Conservation (phyloP, 1,139 yeast genomes). For the Hansenula anomala region DNA sequence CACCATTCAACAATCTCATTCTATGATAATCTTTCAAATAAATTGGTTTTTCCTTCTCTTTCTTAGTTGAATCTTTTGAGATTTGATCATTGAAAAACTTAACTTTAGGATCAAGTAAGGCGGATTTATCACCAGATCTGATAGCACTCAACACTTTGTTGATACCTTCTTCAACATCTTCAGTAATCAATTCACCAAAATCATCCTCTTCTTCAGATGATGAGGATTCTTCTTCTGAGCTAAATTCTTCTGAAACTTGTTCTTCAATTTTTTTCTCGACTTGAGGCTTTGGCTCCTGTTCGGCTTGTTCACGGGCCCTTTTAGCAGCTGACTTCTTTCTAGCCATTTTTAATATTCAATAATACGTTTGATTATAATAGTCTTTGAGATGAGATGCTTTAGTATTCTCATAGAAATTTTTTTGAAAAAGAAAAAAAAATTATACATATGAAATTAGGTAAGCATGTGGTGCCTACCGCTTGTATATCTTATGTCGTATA, state of each 20-base stretch:
- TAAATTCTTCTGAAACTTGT: slow-evolving; percentile 12
- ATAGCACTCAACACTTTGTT: slow-evolving; percentile 67
- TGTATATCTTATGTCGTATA: too few relatives aligned
- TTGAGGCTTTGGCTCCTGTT: slow-evolving; percentile 20
- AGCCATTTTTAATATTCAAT: slow-evolving; percentile 45
- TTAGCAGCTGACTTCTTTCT: slow-evolving; percentile 89
- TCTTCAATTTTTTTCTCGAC: slow-evolving; percentile 3
- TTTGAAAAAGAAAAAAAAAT: too few relatives aligned
- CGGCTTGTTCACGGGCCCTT: slow-evolving; percentile 54
- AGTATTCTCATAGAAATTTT: neutral
- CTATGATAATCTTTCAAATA: slow-evolving; percentile 92
- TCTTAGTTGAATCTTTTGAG: too few relatives aligned
- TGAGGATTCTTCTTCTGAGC: slow-evolving; percentile 9
- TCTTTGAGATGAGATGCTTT: too few relatives aligned
- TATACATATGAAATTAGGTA: too few relatives aligned
- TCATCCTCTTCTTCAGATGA: slow-evolving; percentile 85
- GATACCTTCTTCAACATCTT: slow-evolving; percentile 79
- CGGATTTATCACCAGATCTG: slow-evolving; percentile 52
- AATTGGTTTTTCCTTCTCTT: slow-evolving; percentile 63
- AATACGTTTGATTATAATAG: too few relatives aligned
- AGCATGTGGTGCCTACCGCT: too few relatives aligned
- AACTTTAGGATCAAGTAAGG: slow-evolving; percentile 58
- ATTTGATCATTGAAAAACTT: slow-evolving; percentile 77
- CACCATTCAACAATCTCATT: slow-evolving; percentile 65
- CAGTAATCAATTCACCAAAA: slow-evolving; percentile 81